Evolutionary conservation across 257 asterid species (phyloP).

Genomic region (Agastache rugosa): DNA sequence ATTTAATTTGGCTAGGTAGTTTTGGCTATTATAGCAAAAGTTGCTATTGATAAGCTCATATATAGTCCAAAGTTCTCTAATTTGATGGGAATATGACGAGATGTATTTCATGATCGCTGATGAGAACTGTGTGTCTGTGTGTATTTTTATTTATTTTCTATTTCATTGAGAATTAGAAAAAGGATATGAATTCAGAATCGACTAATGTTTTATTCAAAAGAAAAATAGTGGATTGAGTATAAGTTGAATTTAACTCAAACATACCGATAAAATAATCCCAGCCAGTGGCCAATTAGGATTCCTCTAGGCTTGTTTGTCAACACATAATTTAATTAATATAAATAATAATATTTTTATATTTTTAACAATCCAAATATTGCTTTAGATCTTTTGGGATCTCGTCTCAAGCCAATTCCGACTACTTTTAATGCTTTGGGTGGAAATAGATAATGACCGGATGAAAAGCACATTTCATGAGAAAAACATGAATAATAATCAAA

Average conservation of each 20-base stretch:
- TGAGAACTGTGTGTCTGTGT: background rate
- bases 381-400: constrained; percentile 14
- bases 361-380: background rate
- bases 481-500: background rate
- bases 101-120: constrained; percentile 20
- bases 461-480: background rate
- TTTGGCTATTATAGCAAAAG: constrained; percentile 12
- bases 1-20: background rate
- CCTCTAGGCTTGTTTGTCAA: background rate
- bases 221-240: background rate
- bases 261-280: background rate
- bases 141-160: background rate
- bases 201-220: background rate
- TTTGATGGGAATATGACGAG: constrained; percentile 28
- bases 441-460: background rate
- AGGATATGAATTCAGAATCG: background rate
- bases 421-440: background rate
- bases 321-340: background rate
- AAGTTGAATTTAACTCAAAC: background rate
- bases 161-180: background rate
- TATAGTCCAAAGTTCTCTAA: constrained; percentile 22
- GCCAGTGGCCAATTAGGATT: background rate
- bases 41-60: constrained; percentile 27
- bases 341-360: background rate
- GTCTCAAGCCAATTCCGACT: background rate